Evolutionary conservation across 306 rosid genomes (phyloP), one percentile per base, ranked within the genome.

Genomic region (Trifolium fragiferum): DNA sequence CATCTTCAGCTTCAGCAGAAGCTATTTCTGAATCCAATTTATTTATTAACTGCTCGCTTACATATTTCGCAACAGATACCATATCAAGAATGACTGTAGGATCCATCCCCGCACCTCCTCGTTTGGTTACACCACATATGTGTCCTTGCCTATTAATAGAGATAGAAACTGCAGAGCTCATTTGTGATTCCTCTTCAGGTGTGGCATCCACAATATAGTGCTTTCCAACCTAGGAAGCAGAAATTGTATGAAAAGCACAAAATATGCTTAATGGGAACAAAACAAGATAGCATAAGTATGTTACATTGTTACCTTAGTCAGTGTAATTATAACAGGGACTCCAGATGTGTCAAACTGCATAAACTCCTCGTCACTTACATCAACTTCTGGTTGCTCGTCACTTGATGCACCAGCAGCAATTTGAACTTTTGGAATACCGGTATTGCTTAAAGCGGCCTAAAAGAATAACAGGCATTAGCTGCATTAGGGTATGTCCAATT

Each of bases 151-250:
- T 83, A 16, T 89, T 90, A 46, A 90, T 78, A 16, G 97, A 89
- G 51, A 90, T 79, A 3, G 98, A 93, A 41, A 93, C 82, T 13
- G 96, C 96, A 1, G 89, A 87, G 89, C 80, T 90, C 97, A 90
- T 90, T 73, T 93, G 93, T 38, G 96, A 87, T 67, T 93, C 98
- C 82, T 93, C 98, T 83, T 90, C 97, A 54, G 84, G 68, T 9
- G 96, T 90, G 51, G 97, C 90, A 77, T 93, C 96, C 49, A 87
- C 93, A 37, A 93, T 85, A 72, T 90, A 93, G 84, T 93, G 96
- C 77, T 70, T 86, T 15, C 97, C 96, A 32, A 89, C 77, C 96
- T 89, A 70, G 0, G 27, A 80, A 70, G 57, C 6, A 74, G n/a
- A 76, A 59, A 79, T 46, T 54, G 8, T 37, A 3, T 30, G 51